These are phyloP conservation scores for Raddia distichophylla DNA, from an alignment of 176 grass and related monocot genomes.

Conservation along the genomic window DNA sequence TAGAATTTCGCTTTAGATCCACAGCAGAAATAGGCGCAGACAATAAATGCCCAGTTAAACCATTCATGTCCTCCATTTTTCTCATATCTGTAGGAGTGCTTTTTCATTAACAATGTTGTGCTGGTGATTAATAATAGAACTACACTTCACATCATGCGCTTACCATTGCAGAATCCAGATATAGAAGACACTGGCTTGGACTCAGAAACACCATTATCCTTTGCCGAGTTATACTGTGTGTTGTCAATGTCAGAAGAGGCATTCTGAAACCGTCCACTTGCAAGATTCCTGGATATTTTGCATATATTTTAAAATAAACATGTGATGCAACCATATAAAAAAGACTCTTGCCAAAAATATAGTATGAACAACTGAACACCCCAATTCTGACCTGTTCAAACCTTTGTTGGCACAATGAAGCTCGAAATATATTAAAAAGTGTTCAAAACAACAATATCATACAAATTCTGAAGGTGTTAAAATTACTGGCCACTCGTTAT, in stretches of 20 bases:
- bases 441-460: neutral
- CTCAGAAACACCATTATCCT: slow-evolving; percentile 48
- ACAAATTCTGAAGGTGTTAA: too few relatives aligned
- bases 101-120: slow-evolving; percentile 24
- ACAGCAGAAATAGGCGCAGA: slow-evolving; percentile 35
- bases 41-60: slow-evolving; percentile 39
- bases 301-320: slow-evolving; percentile 30
- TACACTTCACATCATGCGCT: slow-evolving; percentile 15
- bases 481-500: too few relatives aligned
- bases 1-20: slow-evolving; percentile 40
- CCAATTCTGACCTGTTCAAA: neutral
- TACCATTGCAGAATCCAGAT: slow-evolving; percentile 73
- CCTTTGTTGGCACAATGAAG: slow-evolving; percentile 3
- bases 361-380: neutral
- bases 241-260: slow-evolving; percentile 13
- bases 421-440: neutral
- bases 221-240: slow-evolving; percentile 36
- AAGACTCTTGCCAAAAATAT: neutral
- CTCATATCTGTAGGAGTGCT: slow-evolving; percentile 40
- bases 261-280: slow-evolving; percentile 58
- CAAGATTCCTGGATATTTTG: slow-evolving; percentile 58
- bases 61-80: slow-evolving; percentile 42
- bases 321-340: neutral
- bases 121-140: neutral
- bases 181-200: slow-evolving; percentile 54